Evolutionary conservation across 495 filamentous ascomycete genomes (phyloP), one percentile per base, ranked within the genome.

Genomic region (Penicillium alfredii): DNA sequence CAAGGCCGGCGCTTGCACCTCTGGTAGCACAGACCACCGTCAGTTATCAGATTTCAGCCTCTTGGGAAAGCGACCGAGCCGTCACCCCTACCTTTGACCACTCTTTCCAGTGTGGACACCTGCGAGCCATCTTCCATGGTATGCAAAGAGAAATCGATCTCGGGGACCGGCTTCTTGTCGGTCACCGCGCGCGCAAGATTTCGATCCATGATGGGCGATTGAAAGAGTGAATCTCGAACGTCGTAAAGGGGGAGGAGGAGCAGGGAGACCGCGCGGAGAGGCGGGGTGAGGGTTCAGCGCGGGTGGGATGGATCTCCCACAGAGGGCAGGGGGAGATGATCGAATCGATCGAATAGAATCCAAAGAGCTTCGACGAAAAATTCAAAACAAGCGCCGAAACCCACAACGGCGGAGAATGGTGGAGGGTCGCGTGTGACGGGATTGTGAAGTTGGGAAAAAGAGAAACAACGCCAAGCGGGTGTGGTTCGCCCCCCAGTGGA

Each of bases 81-180:
- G 23, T 26, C 23, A 13, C 10, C 37, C 21, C 46, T 82, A 96
- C 92, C 92, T 84, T 96, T 98, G 66, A 89, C 90, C 40, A 97
- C 92, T 49, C 92, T 76, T 59, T 98, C 92, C 63, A 82, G 64
- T 33, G 92, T 98, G 71, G 81, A 97, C 57, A 98, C 92, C 63
- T 94, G 82, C 16, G 77, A 78, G 49, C 86, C 87, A 75, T 98
- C 92, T 64, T 98, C 92, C 89, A 97, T 94, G 28, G 82, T 88
- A 62, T 98, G 92, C 50, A 98, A 77, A 31, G 88, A 88, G 60
- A 97, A 97, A 66, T 98, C 92, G 57, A 98, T 96, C 72, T 98
- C 92, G 20, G 92, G 92, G 30, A 88, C 76, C 30, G 89, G 87
- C 65, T 81, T 87, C 78, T 96, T 98, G 44, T 97, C 75, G 53